Evolutionary conservation across 805 yeast genomes (phyloP).

Genomic region (Candida sphagnicola): DNA sequence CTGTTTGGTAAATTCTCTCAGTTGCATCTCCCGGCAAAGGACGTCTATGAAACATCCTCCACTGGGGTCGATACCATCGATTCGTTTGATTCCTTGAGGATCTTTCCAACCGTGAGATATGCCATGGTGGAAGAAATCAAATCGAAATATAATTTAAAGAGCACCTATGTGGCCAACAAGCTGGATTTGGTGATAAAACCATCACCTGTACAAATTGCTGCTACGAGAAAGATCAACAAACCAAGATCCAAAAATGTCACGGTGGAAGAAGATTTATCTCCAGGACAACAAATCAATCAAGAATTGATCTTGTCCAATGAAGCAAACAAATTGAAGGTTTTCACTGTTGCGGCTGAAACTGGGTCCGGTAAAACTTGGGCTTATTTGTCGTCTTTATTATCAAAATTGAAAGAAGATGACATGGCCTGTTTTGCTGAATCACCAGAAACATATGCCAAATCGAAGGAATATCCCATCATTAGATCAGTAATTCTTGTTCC

Average conservation of each 20-base stretch:
- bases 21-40: conserved; percentile 35
- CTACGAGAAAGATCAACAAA: conserved; percentile 54
- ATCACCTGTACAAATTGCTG: conserved; percentile 79
- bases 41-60: conserved; percentile 32
- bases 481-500: conserved; percentile 81
- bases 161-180: conserved; percentile 26
- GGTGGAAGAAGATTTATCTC: conserved; percentile 7
- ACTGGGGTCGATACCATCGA: conserved; percentile 43
- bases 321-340: conserved; percentile 45
- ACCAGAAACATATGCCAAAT: conserved; percentile 16
- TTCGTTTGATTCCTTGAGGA: conserved; percentile 61
- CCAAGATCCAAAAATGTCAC: conserved; percentile 26
- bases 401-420: conserved; percentile 61
- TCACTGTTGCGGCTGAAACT: conserved; percentile 90
- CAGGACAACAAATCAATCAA: conserved; percentile 20
- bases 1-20: conserved; percentile 49
- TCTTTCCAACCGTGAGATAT: conserved; percentile 63
- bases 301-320: conserved; percentile 28
- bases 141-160: conserved; percentile 27
- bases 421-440: conserved; percentile 18
- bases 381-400: conserved; percentile 71
- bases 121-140: conserved; percentile 55
- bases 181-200: conserved; percentile 45
- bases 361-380: conserved; percentile 98
- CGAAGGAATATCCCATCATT: conserved; percentile 35